A percentile compares a stretch with the other conserved stretches of the same genome.
Conservation (phyloP, 2,329 filamentous ascomycete species). For the Diaporthe vaccinii region DNA sequence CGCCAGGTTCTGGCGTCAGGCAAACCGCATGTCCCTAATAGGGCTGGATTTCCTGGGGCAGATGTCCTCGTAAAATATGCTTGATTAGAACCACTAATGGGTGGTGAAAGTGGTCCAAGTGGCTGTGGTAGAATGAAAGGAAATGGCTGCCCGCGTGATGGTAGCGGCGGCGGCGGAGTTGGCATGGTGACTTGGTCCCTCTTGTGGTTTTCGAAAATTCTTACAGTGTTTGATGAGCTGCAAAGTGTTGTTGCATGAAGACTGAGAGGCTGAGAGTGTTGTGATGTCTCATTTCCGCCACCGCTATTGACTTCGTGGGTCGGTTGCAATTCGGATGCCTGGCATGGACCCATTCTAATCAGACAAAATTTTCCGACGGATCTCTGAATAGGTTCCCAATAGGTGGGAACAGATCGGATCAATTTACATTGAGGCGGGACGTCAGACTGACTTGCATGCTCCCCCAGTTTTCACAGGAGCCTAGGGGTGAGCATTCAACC, state of each 20-base stretch:
- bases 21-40: background rate
- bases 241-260: background rate
- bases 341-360: background rate
- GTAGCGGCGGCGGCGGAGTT: background rate
- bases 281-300: background rate
- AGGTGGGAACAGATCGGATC: background rate
- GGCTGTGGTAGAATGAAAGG: slow-evolving; percentile 29
- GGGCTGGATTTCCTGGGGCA: background rate
- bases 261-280: too few species aligned
- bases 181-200: background rate
- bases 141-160: slow-evolving; percentile 2
- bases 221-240: background rate
- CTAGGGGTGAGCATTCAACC: background rate
- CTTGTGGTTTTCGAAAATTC: too few species aligned
- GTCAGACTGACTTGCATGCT: background rate
- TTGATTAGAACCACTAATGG: background rate
- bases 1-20: too few species aligned
- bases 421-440: background rate
- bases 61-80: background rate
- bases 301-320: background rate
- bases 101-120: slow-evolving; percentile 17
- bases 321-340: background rate
- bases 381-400: background rate
- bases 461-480: background rate
- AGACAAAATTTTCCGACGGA: background rate